Percentiles rank a stretch among this genome's conserved stretches.
Conservation (phyloP, 1,139 yeast species). For the Pneumocystis wakefieldiae region DNA sequence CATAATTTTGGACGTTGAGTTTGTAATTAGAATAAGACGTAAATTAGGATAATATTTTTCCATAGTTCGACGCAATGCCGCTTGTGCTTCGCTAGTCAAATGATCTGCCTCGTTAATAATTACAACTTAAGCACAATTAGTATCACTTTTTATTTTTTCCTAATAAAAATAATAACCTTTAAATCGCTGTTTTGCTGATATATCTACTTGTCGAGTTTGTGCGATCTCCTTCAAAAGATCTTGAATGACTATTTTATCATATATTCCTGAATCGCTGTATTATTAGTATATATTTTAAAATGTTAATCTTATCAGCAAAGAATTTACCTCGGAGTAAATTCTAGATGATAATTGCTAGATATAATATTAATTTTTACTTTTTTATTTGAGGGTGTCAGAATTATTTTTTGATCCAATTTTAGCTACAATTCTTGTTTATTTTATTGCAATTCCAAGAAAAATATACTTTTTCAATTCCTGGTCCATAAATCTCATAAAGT, state of each 20-base stretch:
- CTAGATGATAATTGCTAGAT: conserved; percentile 78
- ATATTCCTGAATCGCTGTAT: conserved; percentile 76
- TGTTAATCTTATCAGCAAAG: not conserved
- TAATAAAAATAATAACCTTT: conserved; percentile 29
- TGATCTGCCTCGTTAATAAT: conserved; percentile 90
- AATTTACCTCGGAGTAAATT: conserved; percentile 57
- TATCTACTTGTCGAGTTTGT: conserved; percentile 85
- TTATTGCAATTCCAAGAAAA: not conserved
- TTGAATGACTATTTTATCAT: conserved; percentile 87
- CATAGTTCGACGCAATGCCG: conserved; percentile 94
- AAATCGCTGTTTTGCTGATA: conserved; percentile 56
- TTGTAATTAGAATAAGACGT: conserved; percentile 70
- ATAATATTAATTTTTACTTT: conserved; percentile 84
- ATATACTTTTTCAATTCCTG: conserved; percentile 50
- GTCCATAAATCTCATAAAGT: conserved; percentile 64
- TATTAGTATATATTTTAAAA: not conserved
- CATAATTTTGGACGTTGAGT: conserved; percentile 78
- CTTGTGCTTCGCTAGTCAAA: conserved; percentile 89
- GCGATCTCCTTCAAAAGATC: conserved; percentile 88
- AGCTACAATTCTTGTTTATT: conserved; percentile 21
- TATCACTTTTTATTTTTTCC: not conserved
- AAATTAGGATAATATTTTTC: conserved; percentile 86
- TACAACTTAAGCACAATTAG: conserved; percentile 36
- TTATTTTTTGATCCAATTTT: conserved; percentile 79
- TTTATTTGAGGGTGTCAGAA: conserved; percentile 53